phyloP scores from a whole-genome alignment of 768 basidiomycete genomes.

The Naganishia antarctica region DNA sequence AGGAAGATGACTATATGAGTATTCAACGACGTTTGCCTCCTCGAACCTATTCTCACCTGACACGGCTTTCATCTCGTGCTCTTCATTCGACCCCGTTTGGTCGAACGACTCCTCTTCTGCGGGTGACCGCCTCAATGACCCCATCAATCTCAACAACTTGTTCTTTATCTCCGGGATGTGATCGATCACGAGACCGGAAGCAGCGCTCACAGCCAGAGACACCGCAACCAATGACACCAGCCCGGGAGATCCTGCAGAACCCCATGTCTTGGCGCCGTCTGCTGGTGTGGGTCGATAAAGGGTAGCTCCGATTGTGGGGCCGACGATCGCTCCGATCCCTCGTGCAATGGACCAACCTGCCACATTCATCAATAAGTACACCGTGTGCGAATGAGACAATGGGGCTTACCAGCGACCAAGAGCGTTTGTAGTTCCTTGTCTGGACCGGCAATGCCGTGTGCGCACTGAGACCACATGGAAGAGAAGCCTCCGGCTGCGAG shows the following conservation, averaged over 20 bases:
- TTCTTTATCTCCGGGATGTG: neutral
- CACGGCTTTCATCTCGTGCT: no score
- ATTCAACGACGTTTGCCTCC: no score
- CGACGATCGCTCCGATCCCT: constrained; percentile 31
- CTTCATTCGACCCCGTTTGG: no score
- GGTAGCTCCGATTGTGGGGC: constrained; percentile 30
- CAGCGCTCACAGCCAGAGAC: constrained; percentile 30
- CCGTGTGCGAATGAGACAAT: no score
- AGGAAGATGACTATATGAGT: no score
- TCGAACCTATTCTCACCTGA: no score
- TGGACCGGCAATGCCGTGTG: constrained; percentile 28
- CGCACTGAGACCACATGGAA: constrained; percentile 35
- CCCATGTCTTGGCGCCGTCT: constrained; percentile 19
- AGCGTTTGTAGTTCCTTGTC: constrained; percentile 34
- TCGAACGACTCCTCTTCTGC: no score
- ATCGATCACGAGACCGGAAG: constrained; percentile 9
- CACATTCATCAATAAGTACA: neutral
- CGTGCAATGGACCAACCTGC: constrained; percentile 33
- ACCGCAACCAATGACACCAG: constrained; percentile 31
- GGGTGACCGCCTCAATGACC: neutral
- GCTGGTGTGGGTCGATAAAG: constrained; percentile 24
- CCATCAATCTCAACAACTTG: neutral
- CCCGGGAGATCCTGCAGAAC: constrained; percentile 34
- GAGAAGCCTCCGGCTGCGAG: constrained; percentile 32
- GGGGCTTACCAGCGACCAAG: constrained; percentile 26